phyloP scores from a whole-genome alignment of 2,329 filamentous ascomycete species.

The Ampelomyces quisqualis region DNA sequence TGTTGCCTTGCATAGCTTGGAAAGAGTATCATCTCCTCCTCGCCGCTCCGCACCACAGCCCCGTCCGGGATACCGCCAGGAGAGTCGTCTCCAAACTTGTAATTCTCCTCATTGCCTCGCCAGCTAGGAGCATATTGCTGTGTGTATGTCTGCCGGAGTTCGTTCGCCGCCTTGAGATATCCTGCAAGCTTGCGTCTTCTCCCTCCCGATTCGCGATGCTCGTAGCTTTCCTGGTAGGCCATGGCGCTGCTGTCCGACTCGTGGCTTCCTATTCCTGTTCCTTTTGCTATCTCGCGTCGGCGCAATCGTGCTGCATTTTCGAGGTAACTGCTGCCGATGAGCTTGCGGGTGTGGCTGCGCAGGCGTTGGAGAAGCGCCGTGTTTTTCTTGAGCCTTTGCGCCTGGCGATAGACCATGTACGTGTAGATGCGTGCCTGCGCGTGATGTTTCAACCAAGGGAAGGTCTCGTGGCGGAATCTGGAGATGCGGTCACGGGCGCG shows the following conservation, averaged over 20 bases:
- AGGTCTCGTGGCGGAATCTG: constrained; percentile 70
- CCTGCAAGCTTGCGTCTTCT: constrained; percentile 75
- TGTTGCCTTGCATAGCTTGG: constrained; percentile 87
- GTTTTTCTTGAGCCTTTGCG: constrained; percentile 32
- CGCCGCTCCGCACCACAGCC: constrained; percentile 73
- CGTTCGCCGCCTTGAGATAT: constrained; percentile 70
- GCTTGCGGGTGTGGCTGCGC: constrained; percentile 35
- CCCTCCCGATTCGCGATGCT: constrained; percentile 62
- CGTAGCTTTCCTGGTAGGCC: constrained; percentile 41
- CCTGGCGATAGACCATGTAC: constrained; percentile 66
- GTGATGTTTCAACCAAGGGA: constrained; percentile 69
- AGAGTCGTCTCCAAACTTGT: constrained; percentile 53
- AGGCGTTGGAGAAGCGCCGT: constrained; percentile 35
- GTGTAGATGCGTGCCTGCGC: constrained; percentile 76
- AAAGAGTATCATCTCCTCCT: constrained; percentile 93
- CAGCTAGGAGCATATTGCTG: constrained; percentile 54
- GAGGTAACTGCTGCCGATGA: constrained; percentile 28
- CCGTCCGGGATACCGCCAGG: constrained; percentile 82
- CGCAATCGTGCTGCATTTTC: constrained; percentile 38
- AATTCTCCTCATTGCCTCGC: constrained; percentile 49
- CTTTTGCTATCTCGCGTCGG: constrained; percentile 36
- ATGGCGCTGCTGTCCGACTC: constrained; percentile 25
- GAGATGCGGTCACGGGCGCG: constrained; percentile 67
- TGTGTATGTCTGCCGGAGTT: constrained; percentile 67
- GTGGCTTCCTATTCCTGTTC: constrained; percentile 17